Conservation (phyloP, 768 basidiomycete genomes). For the Mycena sanguinolenta region DNA sequence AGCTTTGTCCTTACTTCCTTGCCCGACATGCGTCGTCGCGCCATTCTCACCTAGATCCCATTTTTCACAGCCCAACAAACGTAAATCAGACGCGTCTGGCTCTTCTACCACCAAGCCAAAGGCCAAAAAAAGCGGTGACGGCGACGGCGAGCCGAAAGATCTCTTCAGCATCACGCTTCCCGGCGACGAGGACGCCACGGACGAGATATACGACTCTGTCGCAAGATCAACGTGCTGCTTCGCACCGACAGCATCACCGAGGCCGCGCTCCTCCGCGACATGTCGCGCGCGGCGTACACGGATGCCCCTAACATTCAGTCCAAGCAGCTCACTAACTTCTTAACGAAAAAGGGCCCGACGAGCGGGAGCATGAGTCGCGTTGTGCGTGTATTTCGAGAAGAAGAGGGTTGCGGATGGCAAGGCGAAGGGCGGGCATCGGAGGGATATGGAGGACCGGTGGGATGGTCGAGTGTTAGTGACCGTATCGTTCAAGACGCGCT, state of each 20-base stretch:
- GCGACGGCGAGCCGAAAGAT: slow-evolving; percentile 11
- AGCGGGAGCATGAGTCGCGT: slow-evolving; percentile 35
- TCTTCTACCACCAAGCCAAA: neutral
- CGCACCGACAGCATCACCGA: slow-evolving; percentile 33
- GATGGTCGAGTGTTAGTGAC: slow-evolving; percentile 21
- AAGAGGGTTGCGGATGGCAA: slow-evolving; percentile 32
- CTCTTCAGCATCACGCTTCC: slow-evolving; percentile 29
- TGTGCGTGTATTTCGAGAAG: slow-evolving; percentile 38
- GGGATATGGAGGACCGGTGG: slow-evolving; percentile 39
- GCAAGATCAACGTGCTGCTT: slow-evolving; percentile 33
- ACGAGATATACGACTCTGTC: slow-evolving; percentile 33
- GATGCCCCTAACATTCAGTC: slow-evolving; percentile 37
- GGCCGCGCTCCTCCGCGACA: slow-evolving; percentile 34
- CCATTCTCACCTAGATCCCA: neutral
- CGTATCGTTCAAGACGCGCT: slow-evolving; percentile 23
- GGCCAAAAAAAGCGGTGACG: neutral
- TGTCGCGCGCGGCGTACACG: slow-evolving; percentile 35
- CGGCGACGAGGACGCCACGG: slow-evolving; percentile 27
- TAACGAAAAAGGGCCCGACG: slow-evolving; percentile 33
- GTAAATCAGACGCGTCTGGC: neutral
- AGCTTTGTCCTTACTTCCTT: neutral
- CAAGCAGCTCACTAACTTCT: slow-evolving; percentile 34
- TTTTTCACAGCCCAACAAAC: neutral
- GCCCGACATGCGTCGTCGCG: neutral
- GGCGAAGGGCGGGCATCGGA: slow-evolving; percentile 32